These are phyloP conservation scores for Lactarius sanguifluus DNA, from an alignment of 768 basidiomycete genomes.

Conservation along the genomic window DNA sequence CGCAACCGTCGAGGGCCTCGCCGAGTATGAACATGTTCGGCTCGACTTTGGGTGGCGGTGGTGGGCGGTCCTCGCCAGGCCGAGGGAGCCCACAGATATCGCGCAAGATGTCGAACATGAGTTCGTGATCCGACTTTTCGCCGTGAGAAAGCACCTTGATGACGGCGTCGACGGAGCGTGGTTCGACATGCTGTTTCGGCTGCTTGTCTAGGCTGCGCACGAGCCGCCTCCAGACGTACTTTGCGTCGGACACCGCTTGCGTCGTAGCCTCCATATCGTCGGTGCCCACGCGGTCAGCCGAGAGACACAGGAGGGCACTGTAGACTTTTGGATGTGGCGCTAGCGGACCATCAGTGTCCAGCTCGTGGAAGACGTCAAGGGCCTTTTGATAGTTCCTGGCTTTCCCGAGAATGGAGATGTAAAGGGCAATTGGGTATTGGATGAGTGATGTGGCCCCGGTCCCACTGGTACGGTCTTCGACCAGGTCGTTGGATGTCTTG, in stretches of 20 bases:
- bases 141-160: constrained; percentile 59
- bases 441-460: constrained; percentile 18
- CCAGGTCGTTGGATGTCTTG: constrained; percentile 47
- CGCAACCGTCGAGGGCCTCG: constrained; percentile 57
- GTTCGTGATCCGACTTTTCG: constrained; percentile 54
- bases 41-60: constrained; percentile 35
- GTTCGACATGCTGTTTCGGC: constrained; percentile 52
- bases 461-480: constrained; percentile 45
- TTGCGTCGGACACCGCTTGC: constrained; percentile 51
- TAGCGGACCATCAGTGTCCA: constrained; percentile 64
- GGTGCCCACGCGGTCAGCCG: constrained; percentile 36
- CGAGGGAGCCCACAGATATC: constrained; percentile 62
- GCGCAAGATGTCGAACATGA: constrained; percentile 62
- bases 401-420: constrained; percentile 66
- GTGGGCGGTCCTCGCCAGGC: constrained; percentile 41
- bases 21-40: constrained; percentile 52
- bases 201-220: constrained; percentile 50
- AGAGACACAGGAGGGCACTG: constrained; percentile 62
- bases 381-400: constrained; percentile 61
- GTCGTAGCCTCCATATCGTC: constrained; percentile 25
- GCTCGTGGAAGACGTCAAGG: constrained; percentile 71
- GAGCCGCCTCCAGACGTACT: constrained; percentile 68
- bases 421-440: constrained; percentile 50
- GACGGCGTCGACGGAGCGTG: constrained; percentile 50
- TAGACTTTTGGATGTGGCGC: constrained; percentile 61